These are phyloP conservation scores for Scleroderma citrinum DNA, from an alignment of 768 basidiomycete species.

Conservation along the genomic window DNA sequence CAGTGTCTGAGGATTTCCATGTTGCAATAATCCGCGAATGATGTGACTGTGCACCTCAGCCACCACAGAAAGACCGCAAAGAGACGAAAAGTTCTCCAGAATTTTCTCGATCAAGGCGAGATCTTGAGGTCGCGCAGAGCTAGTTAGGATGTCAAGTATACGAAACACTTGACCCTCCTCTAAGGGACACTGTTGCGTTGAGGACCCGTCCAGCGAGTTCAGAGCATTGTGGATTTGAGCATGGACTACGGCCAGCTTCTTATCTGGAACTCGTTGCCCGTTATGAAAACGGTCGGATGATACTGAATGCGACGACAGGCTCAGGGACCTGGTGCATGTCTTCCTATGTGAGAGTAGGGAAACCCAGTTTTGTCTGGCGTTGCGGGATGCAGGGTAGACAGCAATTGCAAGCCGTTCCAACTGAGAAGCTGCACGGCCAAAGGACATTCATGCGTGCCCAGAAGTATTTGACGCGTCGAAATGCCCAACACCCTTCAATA, in stretches of 20 bases:
- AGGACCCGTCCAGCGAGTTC: conserved; percentile 11
- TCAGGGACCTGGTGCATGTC: conserved; percentile 15
- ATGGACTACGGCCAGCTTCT: conserved; percentile 18
- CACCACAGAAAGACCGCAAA: conserved; percentile 43
- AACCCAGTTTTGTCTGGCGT: conserved; percentile 6
- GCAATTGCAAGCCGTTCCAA: conserved; percentile 23
- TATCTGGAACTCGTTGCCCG: conserved; percentile 9
- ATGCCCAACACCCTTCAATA: neutral
- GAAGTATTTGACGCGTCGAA: conserved; percentile 12
- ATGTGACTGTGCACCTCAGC: conserved; percentile 45
- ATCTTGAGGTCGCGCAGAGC: conserved; percentile 48
- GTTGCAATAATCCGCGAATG: conserved; percentile 41
- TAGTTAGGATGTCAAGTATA: conserved; percentile 41
- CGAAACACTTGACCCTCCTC: conserved; percentile 27
- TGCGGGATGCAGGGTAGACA: conserved; percentile 13
- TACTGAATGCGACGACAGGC: conserved; percentile 6
- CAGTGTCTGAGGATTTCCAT: conserved; percentile 39
- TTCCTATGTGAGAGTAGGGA: conserved; percentile 12
- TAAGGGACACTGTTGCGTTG: conserved; percentile 8
- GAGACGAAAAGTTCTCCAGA: conserved; percentile 40
- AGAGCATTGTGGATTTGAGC: conserved; percentile 19
- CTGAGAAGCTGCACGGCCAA: conserved; percentile 32
- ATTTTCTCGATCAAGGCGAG: conserved; percentile 49
- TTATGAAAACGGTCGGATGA: conserved; percentile 1
- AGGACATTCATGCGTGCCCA: conserved; percentile 59